Evolutionary conservation across 345 rosid species (phyloP), one percentile per base, ranked within the genome.

Genomic region (Acer saccharum): DNA sequence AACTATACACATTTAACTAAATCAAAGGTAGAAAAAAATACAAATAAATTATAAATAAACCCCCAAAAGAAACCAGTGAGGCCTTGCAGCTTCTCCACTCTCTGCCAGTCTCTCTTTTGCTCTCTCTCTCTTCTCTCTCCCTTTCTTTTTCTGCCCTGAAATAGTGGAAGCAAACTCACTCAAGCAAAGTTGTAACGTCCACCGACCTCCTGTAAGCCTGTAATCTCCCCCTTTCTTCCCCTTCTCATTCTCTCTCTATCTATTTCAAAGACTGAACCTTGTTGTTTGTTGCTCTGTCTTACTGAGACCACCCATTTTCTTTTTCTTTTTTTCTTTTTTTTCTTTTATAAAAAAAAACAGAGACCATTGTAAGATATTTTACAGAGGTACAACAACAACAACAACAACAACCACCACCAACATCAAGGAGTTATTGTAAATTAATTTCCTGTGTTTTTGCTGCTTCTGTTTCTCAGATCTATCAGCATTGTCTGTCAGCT

Each of bases 391-490:
- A 10, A 71, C 6, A 18, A 55, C 13, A 10, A 71, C 6, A 18
- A 55, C 13, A 41, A 63, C 35, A 32, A 32, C 35, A 32, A 32
- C 35, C 4, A 32, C 39, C 39, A 35, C 39, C 57, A 32, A 78
- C 75, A 79, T 76, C 78, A 21, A 46, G 57, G 74, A 44, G 68
- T 57, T 68, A 48, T 35, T 77, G 69, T 70, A 63, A 66, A 57
- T 61, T 66, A 20, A 32, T 64, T 25, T 60, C 44, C 69, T 74
- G 39, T 72, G 16, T 35, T 76, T 64, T 76, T 55, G 60, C 68
- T 62, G 69, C 76, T 61, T 75, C 72, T 81, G 66, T 83, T 80
- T 77, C 65, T 83, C 88, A 88, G 95, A 91, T 91, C 92, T 81
- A 75, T 77, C 68, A 39, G 60, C 78, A 35, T 46, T 17, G 41